Evolutionary conservation across 345 rosid genomes (phyloP).

Genomic region (Combretum micranthum): DNA sequence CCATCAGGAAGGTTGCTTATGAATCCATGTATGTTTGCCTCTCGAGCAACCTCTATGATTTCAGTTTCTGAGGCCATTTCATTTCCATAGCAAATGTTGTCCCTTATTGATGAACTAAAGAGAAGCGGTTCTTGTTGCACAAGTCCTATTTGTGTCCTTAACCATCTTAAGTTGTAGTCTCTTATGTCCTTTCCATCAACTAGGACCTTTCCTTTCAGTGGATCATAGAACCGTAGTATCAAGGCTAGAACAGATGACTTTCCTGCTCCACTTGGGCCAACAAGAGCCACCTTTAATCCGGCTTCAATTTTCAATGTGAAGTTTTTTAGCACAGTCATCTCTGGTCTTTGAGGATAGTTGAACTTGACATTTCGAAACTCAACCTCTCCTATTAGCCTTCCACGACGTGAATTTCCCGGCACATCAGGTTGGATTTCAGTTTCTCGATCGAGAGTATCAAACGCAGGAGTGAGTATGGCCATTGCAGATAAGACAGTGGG

Average conservation of each 20-base stretch:
- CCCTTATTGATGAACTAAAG: conserved; percentile 38
- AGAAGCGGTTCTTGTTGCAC: conserved; percentile 60
- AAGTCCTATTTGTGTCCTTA: conserved; percentile 42
- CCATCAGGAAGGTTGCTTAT: conserved; percentile 44
- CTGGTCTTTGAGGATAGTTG: conserved; percentile 50
- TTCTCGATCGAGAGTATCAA: conserved; percentile 42
- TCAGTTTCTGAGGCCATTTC: conserved; percentile 41
- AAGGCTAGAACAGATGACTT: conserved; percentile 60
- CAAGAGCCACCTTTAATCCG: conserved; percentile 40
- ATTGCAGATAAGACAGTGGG: conserved; percentile 52
- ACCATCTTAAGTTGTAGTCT: conserved; percentile 30
- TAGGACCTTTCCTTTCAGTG: conserved; percentile 28
- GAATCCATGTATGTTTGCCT: conserved; percentile 50
- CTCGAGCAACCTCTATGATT: conserved; percentile 35
- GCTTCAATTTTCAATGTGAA: conserved; percentile 44
- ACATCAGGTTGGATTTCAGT: conserved; percentile 45
- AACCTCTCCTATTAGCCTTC: conserved; percentile 26
- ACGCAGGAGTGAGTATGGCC: conserved; percentile 40
- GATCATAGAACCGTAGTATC: conserved; percentile 42
- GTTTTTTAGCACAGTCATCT: conserved; percentile 39
- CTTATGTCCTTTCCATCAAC: conserved; percentile 31
- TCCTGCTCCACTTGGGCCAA: conserved; percentile 63
- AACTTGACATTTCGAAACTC: conserved; percentile 41
- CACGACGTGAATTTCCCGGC: conserved; percentile 12
- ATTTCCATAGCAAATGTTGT: conserved; percentile 42